These are phyloP conservation scores for Erigeron philadelphicus DNA, from an alignment of 140 eudicot genomes.

Conservation along the genomic window DNA sequence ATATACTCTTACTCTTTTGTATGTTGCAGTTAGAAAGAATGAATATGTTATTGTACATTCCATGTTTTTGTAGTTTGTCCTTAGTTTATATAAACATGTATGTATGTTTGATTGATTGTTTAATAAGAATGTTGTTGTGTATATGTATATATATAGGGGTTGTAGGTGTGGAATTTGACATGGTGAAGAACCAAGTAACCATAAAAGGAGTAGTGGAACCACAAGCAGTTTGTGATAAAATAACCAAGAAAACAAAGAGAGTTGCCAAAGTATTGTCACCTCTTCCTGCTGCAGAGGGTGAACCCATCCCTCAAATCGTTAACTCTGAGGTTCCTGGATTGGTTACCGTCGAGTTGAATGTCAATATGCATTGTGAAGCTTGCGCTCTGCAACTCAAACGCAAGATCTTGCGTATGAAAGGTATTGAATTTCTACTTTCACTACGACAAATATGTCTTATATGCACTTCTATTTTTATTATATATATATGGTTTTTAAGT, in stretches of 20 bases:
- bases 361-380: conserved; percentile 94
- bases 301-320: conserved; percentile 69
- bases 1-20: no score
- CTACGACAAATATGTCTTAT: background rate
- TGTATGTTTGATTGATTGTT: background rate
- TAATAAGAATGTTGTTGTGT: background rate
- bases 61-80: no score
- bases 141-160: conserved; percentile 46
- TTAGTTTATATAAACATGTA: background rate
- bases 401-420: conserved; percentile 88
- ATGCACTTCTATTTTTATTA: background rate
- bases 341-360: conserved; percentile 62
- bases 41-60: no score
- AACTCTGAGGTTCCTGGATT: conserved; percentile 75
- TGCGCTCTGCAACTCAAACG: conserved; percentile 87
- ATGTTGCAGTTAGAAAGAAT: no score
- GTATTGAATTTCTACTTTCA: conserved; percentile 24
- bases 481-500: no score
- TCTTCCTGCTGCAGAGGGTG: conserved; percentile 77
- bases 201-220: conserved; percentile 94
- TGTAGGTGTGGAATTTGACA: conserved; percentile 63
- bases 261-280: conserved; percentile 80
- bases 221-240: conserved; percentile 63
- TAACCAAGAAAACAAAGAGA: conserved; percentile 77
- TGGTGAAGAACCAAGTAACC: conserved; percentile 76